Evolutionary conservation across 2,329 filamentous ascomycete species (phyloP), one percentile per base, ranked within the genome.

Genomic region (Tothia fuscella): DNA sequence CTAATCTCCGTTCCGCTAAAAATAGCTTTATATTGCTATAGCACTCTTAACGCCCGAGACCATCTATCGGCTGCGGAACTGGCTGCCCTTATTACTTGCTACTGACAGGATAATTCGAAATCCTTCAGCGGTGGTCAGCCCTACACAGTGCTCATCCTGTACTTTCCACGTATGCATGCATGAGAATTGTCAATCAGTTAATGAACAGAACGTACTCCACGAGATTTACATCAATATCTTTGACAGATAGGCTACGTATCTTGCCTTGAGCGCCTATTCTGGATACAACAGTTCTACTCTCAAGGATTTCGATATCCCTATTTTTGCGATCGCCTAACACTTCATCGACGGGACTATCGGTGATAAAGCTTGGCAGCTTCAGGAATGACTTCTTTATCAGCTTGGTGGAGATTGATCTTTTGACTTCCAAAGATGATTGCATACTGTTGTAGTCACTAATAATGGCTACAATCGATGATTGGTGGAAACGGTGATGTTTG

Each of bases 381-480:
- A 3, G 75, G 74, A 45, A 75, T 71, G 48, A 77, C 78, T 45
- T 78, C 74, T 12, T 64, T 65, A 5, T 73, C 74, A 9, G 60
- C 58, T 47, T 73, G 62, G 50, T 79, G 75, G 2, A 80, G 63
- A 46, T 79, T 79, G 44, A 79, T 72, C 55, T 79, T 79, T 46
- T 76, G 72, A 1, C 48, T 51, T 25, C 74, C 76, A 48, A 78
- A 79, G 4, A 64, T 56, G 13, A 79, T 61, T 0, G 73, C 72
- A 44, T 72, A 65, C 10, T 74, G 66, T 17, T 38, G n/a, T n/a
- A n/a, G n/a, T n/a, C n/a, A n/a, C n/a, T n/a, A n/a, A n/a, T n/a
- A n/a, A n/a, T n/a, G n/a, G n/a, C n/a, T n/a, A n/a, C n/a, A n/a
- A n/a, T n/a, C n/a, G n/a, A n/a, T n/a, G n/a, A n/a, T n/a, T n/a